These are phyloP conservation scores for Lyophyllum semitale DNA, from an alignment of 768 basidiomycete species.

Conservation along the genomic window DNA sequence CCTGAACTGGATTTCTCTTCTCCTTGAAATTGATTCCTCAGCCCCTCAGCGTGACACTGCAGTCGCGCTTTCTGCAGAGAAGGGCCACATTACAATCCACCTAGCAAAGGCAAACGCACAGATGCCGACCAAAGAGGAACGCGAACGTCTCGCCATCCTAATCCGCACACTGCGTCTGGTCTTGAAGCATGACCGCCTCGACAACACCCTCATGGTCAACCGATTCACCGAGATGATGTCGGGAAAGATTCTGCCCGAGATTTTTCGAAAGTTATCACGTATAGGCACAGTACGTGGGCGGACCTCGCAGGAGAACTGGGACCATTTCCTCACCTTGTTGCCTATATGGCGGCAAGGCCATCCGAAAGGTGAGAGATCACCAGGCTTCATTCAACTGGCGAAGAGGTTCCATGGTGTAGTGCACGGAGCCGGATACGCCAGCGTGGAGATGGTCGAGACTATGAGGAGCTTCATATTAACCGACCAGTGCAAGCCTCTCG, in stretches of 20 bases:
- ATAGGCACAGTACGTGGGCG: not conserved
- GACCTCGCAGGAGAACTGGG: constrained; percentile 1
- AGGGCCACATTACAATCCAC: constrained; percentile 6
- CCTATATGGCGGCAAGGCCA: constrained; percentile 7
- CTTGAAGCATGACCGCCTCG: constrained; percentile 1
- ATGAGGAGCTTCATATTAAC: constrained; percentile 9
- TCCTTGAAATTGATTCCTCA: constrained; percentile 6
- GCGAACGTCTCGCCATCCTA: constrained; percentile 7
- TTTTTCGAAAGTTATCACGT: constrained; percentile 10
- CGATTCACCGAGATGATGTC: constrained; percentile 10
- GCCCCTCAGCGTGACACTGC: constrained; percentile 10
- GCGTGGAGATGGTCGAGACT: constrained; percentile 5
- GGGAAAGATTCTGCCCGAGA: constrained; percentile 6
- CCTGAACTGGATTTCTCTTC: constrained; percentile 17
- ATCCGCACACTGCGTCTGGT: constrained; percentile 7
- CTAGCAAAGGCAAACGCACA: constrained; percentile 11
- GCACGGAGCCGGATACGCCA: not conserved
- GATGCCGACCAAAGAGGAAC: constrained; percentile 8
- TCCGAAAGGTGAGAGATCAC: constrained; percentile 13
- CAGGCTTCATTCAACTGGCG: constrained; percentile 5
- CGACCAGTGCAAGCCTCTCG: not conserved
- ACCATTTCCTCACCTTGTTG: constrained; percentile 4
- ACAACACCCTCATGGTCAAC: not conserved
- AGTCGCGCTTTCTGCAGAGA: constrained; percentile 11
- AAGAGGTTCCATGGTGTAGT: not conserved